phyloP scores from a whole-genome alignment of 441 rosid genomes.

The Erodium moschatum region DNA sequence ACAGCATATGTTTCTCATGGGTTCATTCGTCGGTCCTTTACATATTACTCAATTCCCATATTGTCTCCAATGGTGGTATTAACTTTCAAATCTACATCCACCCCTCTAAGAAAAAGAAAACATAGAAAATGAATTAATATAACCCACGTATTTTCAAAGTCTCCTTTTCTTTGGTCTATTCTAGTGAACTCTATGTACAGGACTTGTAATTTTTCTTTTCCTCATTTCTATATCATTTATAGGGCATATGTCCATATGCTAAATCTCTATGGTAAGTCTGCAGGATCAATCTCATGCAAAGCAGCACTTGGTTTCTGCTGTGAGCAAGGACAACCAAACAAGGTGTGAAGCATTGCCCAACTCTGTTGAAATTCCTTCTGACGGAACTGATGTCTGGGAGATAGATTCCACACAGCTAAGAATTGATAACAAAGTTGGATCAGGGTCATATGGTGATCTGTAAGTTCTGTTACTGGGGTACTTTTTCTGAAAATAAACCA shows the following conservation, averaged over 20 bases:
- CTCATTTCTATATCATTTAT: not conserved
- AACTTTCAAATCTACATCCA: too few species aligned
- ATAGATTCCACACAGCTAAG: slow-evolving; percentile 64
- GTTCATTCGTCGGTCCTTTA: too few species aligned
- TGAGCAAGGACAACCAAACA: slow-evolving; percentile 33
- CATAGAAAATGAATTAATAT: not conserved
- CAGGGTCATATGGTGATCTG: slow-evolving; percentile 84
- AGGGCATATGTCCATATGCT: slow-evolving; percentile 22
- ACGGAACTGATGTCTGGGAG: slow-evolving; percentile 96
- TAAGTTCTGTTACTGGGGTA: slow-evolving; percentile 33
- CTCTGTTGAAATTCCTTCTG: slow-evolving; percentile 73
- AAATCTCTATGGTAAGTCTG: slow-evolving; percentile 24
- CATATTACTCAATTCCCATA: too few species aligned
- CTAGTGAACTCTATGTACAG: not conserved
- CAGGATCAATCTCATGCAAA: slow-evolving; percentile 50
- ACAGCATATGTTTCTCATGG: too few species aligned
- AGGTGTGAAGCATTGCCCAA: slow-evolving; percentile 39
- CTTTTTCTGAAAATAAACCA: slow-evolving; percentile 5
- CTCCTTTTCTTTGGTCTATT: not conserved
- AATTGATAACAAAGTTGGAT: slow-evolving; percentile 66
- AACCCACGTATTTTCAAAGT: not conserved
- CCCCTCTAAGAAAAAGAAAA: too few species aligned
- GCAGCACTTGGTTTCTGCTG: slow-evolving; percentile 37
- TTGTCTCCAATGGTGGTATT: too few species aligned
- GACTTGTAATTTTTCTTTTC: not conserved